phyloP scores from a whole-genome alignment of 2,329 filamentous ascomycete species.

The Metarhizium sp. region DNA sequence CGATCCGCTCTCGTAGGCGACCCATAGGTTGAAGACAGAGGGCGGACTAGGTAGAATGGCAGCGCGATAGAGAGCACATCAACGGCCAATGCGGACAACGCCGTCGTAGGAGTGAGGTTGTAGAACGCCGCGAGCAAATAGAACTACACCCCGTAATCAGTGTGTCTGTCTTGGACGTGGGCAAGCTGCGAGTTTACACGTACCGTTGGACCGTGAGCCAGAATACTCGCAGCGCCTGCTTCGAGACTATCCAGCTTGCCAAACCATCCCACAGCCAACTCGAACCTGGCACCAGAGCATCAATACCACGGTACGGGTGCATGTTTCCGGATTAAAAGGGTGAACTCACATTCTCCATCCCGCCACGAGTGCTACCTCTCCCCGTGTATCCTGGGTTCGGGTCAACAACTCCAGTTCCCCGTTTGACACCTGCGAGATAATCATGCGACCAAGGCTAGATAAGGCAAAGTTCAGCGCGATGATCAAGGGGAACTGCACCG shows the following conservation, averaged over 20 bases:
- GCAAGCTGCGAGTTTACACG: neutral
- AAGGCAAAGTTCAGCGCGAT: slow-evolving; percentile 49
- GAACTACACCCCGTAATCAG: slow-evolving; percentile 33
- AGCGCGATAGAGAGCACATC: slow-evolving; percentile 60
- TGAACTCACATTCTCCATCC: slow-evolving; percentile 46
- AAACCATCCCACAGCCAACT: slow-evolving; percentile 66
- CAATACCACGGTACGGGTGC: slow-evolving; percentile 5
- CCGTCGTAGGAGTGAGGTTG: slow-evolving; percentile 51
- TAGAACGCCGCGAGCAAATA: slow-evolving; percentile 76
- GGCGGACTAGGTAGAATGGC: slow-evolving; percentile 68
- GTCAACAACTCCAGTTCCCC: slow-evolving; percentile 60
- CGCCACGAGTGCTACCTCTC: slow-evolving; percentile 46
- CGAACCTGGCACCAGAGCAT: slow-evolving; percentile 36
- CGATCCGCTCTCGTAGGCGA: slow-evolving; percentile 48
- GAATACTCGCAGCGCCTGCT: slow-evolving; percentile 52
- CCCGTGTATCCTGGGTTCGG: slow-evolving; percentile 51
- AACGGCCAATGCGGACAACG: slow-evolving; percentile 53
- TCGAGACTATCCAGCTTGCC: slow-evolving; percentile 66
- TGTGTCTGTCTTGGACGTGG: neutral
- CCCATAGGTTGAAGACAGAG: slow-evolving; percentile 54
- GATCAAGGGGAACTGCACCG: slow-evolving; percentile 43
- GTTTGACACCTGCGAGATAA: slow-evolving; percentile 48
- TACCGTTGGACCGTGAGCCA: slow-evolving; percentile 67
- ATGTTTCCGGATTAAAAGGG: neutral
- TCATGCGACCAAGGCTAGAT: slow-evolving; percentile 54